These are phyloP conservation scores for Aspergillus spinulosporus DNA, from an alignment of 2,329 filamentous ascomycete species.

Conservation along the genomic window DNA sequence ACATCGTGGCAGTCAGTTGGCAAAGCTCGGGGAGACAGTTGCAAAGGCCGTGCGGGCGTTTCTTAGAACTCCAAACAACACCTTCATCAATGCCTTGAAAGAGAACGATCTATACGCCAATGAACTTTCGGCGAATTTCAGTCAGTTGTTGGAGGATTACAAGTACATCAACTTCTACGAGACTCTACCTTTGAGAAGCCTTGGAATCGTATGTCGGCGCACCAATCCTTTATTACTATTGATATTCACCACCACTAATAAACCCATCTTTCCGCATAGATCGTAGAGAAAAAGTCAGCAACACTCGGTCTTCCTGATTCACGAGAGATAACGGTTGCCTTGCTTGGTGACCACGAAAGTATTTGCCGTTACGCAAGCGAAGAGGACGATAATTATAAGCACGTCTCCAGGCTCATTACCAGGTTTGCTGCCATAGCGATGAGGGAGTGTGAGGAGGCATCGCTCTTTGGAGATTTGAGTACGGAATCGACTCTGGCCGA, in stretches of 20 bases:
- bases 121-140: slow-evolving; percentile 18
- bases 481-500: slow-evolving; percentile 3
- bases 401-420: slow-evolving; percentile 15
- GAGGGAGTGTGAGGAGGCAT: neutral
- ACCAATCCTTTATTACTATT: neutral
- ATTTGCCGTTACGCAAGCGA: slow-evolving; percentile 23
- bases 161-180: slow-evolving; percentile 20
- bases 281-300: slow-evolving; percentile 26
- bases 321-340: slow-evolving; percentile 20
- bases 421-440: slow-evolving; percentile 12
- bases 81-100: slow-evolving; percentile 25
- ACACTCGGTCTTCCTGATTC: slow-evolving; percentile 22
- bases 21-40: slow-evolving; percentile 20
- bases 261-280: slow-evolving; percentile 7
- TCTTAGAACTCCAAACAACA: slow-evolving; percentile 21
- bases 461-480: neutral
- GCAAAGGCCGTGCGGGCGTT: slow-evolving; percentile 21
- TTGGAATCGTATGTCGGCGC: slow-evolving; percentile 14
- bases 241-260: neutral
- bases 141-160: slow-evolving; percentile 17
- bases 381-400: slow-evolving; percentile 17
- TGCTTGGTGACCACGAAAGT: slow-evolving; percentile 22
- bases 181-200: slow-evolving; percentile 16
- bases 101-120: slow-evolving; percentile 20
- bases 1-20: slow-evolving; percentile 25